Conservation (phyloP, 805 yeast genomes). For the Clavispora santaluciae region DNA sequence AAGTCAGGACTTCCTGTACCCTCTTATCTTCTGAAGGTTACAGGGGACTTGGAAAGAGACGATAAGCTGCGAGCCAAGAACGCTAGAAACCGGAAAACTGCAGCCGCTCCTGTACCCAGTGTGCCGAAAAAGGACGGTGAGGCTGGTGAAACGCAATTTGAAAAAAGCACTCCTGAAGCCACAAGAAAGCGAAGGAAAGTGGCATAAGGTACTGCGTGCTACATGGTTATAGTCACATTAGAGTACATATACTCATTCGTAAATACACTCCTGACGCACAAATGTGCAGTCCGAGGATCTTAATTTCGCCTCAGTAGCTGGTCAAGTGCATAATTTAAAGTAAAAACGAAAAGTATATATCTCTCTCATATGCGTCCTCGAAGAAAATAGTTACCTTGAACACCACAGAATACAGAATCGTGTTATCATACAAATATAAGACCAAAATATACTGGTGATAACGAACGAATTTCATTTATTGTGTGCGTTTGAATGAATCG, state of each 20-base stretch:
- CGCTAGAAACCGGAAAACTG: conserved; percentile 30
- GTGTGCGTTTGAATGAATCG: not conserved
- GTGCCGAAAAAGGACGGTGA: conserved; percentile 7
- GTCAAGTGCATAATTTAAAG: too few relatives aligned
- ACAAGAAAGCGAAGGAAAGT: conserved; percentile 3
- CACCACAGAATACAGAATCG: too few relatives aligned
- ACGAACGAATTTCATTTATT: not conserved
- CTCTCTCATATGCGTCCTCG: too few relatives aligned
- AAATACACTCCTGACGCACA: not conserved
- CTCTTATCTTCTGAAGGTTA: conserved; percentile 71
- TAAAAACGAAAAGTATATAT: too few relatives aligned
- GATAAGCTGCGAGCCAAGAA: conserved; percentile 36
- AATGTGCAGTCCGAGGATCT: not conserved
- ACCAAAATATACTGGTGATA: too few relatives aligned
- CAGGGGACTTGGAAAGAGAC: conserved; percentile 73
- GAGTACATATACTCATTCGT: too few relatives aligned
- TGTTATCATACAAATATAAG: too few relatives aligned
- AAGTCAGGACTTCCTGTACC: conserved; percentile 77
- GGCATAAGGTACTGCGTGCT: too few relatives aligned
- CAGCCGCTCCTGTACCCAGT: conserved; percentile 38
- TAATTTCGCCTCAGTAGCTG: too few relatives aligned
- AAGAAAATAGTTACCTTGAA: too few relatives aligned
- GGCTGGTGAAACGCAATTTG: not conserved
- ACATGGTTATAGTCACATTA: too few relatives aligned
- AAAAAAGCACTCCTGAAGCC: conserved; percentile 2